These are phyloP conservation scores for Mycena pura DNA, from an alignment of 768 basidiomycete species.

Conservation along the genomic window DNA sequence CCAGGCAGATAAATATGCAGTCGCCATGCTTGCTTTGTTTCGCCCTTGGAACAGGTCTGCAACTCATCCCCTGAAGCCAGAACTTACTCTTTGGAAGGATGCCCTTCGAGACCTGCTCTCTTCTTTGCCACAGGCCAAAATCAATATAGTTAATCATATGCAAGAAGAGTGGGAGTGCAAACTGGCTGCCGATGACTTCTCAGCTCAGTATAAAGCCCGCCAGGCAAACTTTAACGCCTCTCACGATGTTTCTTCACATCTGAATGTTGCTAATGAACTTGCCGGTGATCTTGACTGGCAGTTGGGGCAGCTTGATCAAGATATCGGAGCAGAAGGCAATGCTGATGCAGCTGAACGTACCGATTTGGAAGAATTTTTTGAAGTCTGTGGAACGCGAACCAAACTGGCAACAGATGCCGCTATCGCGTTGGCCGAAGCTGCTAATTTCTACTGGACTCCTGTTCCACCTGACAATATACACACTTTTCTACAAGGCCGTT, in stretches of 20 bases:
- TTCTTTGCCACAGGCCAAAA: not conserved
- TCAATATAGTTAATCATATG: constrained; percentile 12
- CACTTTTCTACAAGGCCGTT: not conserved
- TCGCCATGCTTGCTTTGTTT: constrained; percentile 21
- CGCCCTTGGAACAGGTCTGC: constrained; percentile 7
- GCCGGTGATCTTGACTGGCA: constrained; percentile 10
- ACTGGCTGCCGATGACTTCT: constrained; percentile 14
- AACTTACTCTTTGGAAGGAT: not conserved
- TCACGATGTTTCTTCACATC: not conserved
- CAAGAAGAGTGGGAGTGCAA: constrained; percentile 25
- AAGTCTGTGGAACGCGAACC: not conserved
- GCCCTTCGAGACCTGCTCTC: not conserved
- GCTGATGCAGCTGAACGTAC: not conserved
- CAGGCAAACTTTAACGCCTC: not conserved
- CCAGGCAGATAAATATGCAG: not conserved
- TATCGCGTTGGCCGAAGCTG: constrained; percentile 1
- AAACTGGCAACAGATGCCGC: not conserved
- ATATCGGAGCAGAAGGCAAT: not conserved
- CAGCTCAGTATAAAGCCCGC: constrained; percentile 2
- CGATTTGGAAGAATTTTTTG: not conserved
- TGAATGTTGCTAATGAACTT: not conserved
- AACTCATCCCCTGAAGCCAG: constrained; percentile 5
- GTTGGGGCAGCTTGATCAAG: constrained; percentile 2
- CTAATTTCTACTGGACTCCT: not conserved
- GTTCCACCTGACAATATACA: not conserved